phyloP scores from a whole-genome alignment of 2,329 filamentous ascomycete species.

The Microcyclospora pomicola region DNA sequence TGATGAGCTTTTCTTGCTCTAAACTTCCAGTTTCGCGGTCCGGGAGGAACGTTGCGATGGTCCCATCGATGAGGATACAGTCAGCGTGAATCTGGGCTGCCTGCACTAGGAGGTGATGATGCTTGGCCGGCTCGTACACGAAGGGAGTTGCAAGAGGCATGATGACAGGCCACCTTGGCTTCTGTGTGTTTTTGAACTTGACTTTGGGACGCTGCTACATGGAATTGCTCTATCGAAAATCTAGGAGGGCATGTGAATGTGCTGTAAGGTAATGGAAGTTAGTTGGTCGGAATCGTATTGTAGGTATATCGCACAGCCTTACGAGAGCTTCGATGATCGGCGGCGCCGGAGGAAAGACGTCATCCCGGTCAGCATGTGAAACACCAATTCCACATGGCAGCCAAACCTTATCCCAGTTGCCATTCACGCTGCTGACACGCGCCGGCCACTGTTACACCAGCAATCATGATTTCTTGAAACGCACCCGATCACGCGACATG shows the following conservation, averaged over 20 bases:
- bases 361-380: conserved; percentile 7
- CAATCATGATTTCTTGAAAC: no score
- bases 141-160: conserved; percentile 9
- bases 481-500: no score
- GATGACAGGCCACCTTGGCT: neutral
- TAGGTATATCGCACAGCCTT: neutral
- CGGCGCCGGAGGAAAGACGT: neutral
- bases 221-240: neutral
- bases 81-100: conserved; percentile 45
- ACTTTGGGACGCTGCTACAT: neutral
- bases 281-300: no score
- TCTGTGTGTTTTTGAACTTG: neutral
- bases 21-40: conserved; percentile 29
- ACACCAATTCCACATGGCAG: no score
- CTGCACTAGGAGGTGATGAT: conserved; percentile 41
- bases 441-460: no score
- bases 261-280: no score
- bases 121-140: conserved; percentile 14
- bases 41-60: conserved; percentile 46
- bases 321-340: neutral
- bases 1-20: conserved; percentile 34
- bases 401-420: no score
- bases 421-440: no score
- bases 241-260: no score
- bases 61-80: conserved; percentile 45